Evolutionary conservation across 23 red algal genomes (phyloP), one percentile per base, ranked within the genome.

Genomic region (Gracilaria domingensis): DNA sequence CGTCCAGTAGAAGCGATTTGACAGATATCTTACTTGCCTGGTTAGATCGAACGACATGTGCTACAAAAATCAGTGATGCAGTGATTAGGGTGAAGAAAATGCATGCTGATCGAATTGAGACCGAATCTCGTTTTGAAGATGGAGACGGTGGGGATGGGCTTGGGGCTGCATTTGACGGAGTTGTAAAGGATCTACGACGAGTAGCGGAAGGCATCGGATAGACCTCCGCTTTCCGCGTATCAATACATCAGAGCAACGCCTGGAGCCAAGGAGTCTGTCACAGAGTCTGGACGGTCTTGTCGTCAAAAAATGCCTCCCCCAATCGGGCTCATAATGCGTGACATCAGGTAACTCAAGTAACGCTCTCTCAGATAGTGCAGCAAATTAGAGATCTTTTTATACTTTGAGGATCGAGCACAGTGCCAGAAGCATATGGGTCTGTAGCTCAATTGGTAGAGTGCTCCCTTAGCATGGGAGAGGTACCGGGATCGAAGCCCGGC

Each of bases 371-470:
- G n/a, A n/a, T n/a, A n/a, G n/a, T n/a, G n/a, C n/a, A n/a, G n/a
- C n/a, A n/a, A 58, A 18, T 58, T 16, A 18, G 14, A 58, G 4
- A 45, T 11, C 42, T 7, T 14, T 20, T 17, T 17, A 16, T 18
- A 55, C 14, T 55, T 18, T 20, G 1, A 2, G 9, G 18, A 55
- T 67, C 62, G 28, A 67, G 9, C 9, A 67, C 1, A 7, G n/a
- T 8, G 42, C 33, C 62, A 67, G 24, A 12, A 36, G 12, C 28
- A 32, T 13, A n/a, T n/a, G 86, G 87, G 87, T 90, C 87, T 93
- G 89, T 93, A 93, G 89, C 89, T 93, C 89, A 93, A 93, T 93
- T 93, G 89, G 89, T 83, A 93, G 89, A 93, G 89, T 93, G 89
- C 89, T 85, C 89, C 69, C 89, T 93, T 93, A 93, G 89, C 89